A percentile compares a stretch with the other conserved stretches of the same genome.
Evolutionary conservation across 306 rosid species (phyloP).

Genomic region (barrel medic (Medicago truncatula)): MtrunA17r5.0-ANR NC_053042.1:6288501-6289000

Average conservation of each 20-base stretch:
- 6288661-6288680: constrained; percentile 70
- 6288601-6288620: constrained; percentile 87
- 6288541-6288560: constrained; percentile 83
- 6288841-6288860: constrained; percentile 19
- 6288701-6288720: constrained; percentile 93
- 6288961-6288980: background rate
- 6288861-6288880: constrained; percentile 17
- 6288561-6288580: constrained; percentile 91
- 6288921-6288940: background rate
- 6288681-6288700: constrained; percentile 83
- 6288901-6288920: background rate
- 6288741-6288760: constrained; percentile 32
- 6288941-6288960: background rate
- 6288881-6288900: constrained; percentile 29
- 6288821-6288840: constrained; percentile 33
- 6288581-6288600: constrained; percentile 93
- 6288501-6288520: constrained; percentile 71
- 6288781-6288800: constrained; percentile 56
- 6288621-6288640: constrained; percentile 84
- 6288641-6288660: constrained; percentile 65
- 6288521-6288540: constrained; percentile 82
- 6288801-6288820: constrained; percentile 35
- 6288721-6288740: constrained; percentile 53
- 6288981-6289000: background rate
- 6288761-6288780: constrained; percentile 43